Evolutionary conservation across 2,329 filamentous ascomycete genomes (phyloP), one percentile per base, ranked within the genome.

Genomic region (Colletotrichum tropicicola): DNA sequence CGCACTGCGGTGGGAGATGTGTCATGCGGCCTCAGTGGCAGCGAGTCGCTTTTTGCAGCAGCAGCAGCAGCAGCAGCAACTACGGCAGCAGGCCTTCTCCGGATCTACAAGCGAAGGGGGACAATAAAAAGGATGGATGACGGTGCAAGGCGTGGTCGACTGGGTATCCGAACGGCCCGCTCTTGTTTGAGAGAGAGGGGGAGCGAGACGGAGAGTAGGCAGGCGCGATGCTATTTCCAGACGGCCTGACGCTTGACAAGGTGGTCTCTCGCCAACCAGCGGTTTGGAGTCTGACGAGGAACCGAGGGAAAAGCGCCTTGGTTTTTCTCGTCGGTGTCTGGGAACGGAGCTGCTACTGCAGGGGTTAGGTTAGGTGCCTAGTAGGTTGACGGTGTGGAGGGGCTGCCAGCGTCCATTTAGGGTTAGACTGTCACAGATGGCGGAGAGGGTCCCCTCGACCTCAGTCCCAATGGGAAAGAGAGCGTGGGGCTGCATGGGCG

Each of bases 171-270:
- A n/a, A n/a, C n/a, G n/a, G n/a, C n/a, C n/a, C 59, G 52, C 52
- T 35, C 45, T 51, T 58, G 53, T 62, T 58, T 62, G 44, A 51
- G 53, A 39, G 53, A 58, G 19, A 32, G 48, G 51, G 30, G 53
- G 52, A 62, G 43, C n/a, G 35, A 43, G 53, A 44, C 35, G 35
- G 12, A 51, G 49, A 39, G 5, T 39, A n/a, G 30, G 30, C 10
- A 15, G 59, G 28, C n/a, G 48, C n/a, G 59, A 52, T 59, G 41
- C 60, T 64, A 64, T 64, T 64, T 64, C 35, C 60, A 59, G 54
- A 64, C 17, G 13, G 6, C 13, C 21, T 52, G 59, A 63, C 45
- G 37, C 28, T 30, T 27, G 28, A 52, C 54, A 37, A 45, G 37
- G 28, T 51, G 59, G 35, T 48, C n/a, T n/a, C n/a, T n/a, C n/a